phyloP scores from a whole-genome alignment of 2,329 filamentous ascomycete genomes.

The Fusarium bulbicola region DNA sequence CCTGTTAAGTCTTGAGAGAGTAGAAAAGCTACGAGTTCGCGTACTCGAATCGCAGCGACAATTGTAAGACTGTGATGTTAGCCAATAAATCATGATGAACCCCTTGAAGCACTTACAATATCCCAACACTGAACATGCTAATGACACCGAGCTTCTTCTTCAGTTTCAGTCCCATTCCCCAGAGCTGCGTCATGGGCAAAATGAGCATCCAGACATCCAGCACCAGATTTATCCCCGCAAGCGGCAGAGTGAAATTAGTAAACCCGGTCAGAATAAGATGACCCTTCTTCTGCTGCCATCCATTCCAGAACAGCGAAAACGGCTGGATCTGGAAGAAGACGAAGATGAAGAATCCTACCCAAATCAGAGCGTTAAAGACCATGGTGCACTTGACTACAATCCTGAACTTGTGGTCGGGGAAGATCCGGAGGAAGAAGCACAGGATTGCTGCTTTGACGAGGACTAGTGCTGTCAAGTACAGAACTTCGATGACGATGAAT shows the following conservation, averaged over 20 bases:
- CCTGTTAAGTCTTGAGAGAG: constrained; percentile 5
- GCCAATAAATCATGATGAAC: fast-evolving
- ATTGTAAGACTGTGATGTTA: constrained; percentile 1
- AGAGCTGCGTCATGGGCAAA: constrained; percentile 15
- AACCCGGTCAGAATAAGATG: background rate
- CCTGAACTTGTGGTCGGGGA: constrained; percentile 6
- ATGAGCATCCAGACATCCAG: constrained; percentile 25
- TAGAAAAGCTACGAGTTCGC: background rate
- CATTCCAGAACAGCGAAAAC: constrained; percentile 3
- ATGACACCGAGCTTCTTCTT: constrained; percentile 22
- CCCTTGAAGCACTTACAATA: background rate
- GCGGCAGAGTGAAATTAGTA: background rate
- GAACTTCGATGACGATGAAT: background rate
- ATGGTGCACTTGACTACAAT: constrained; percentile 5
- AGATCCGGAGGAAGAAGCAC: constrained; percentile 16
- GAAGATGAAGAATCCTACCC: background rate
- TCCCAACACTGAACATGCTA: constrained; percentile 25
- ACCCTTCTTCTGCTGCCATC: constrained; percentile 6
- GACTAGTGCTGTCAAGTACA: background rate
- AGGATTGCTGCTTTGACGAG: constrained; percentile 11
- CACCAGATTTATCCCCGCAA: background rate
- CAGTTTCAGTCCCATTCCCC: constrained; percentile 7
- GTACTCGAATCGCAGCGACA: constrained; percentile 11
- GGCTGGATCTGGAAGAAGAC: constrained; percentile 7
- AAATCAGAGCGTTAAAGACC: background rate